Base-by-base conservation (phyloP, 108 stramenopile species). In the Fragilaria crotonensis region DNA sequence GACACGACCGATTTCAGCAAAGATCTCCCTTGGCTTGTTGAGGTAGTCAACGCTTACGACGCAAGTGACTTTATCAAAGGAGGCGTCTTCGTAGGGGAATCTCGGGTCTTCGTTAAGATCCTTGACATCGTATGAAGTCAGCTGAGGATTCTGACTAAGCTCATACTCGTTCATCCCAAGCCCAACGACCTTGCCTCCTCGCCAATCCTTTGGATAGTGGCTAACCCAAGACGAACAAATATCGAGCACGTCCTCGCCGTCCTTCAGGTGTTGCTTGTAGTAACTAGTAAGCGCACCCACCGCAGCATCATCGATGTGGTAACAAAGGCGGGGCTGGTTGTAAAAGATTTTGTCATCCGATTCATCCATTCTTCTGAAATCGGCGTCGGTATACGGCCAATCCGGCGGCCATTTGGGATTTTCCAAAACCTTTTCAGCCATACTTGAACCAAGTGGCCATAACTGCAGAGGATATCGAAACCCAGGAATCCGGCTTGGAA, bases 21-120 rank as follows among this genome's bases (percentile, higher is more conserved):
- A 89, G 48, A 95, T 75, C 54, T 82, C 73, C 20, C 68, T 49
- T 2, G 93, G 95, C 59, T 88, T 67, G 51, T 76, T 93, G 17
- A 95, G 64, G 75, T 97, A 97, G 48, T 97, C 96, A 19, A 97
- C 78, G 33, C 84, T 86, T 0, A 97, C 96, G 17, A 97, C 96
- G 59, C 87, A 89, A 5, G 96, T 97, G 3, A 97, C 90, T 26
- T 80, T 84, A 52, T 95, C 94, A 67, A 97, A 97, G 0, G 81
- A 80, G 45, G 71, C 65, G 62, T 93, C 93, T 25, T 80, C 82
- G 52, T 80, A 94, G 25, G 96, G 96, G 19, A 97, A 81, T 0
- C 58, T 76, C 5, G 93, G 87, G 21, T 95, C 86, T 1, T 72
- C 58, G 62, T 95, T 97, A 57, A 97, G 78, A 72, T 97, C 93